Evolutionary conservation across 139 green algal genomes (phyloP).

Genomic region (Bryopsis sp.): DNA sequence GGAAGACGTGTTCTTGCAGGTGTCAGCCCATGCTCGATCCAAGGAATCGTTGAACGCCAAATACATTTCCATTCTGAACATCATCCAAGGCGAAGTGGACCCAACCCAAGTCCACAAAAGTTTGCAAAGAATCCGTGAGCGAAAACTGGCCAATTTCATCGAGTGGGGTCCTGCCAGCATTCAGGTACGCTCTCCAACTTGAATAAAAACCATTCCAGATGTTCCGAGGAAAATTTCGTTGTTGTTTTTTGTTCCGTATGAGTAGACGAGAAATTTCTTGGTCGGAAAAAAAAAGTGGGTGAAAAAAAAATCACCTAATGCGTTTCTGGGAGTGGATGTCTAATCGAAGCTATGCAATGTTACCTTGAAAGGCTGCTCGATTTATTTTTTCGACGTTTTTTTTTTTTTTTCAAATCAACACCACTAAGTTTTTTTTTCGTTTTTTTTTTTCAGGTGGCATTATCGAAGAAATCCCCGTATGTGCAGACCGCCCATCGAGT

Average conservation of each 20-base stretch:
- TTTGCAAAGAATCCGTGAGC: constrained; percentile 91
- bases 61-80: constrained; percentile 99
- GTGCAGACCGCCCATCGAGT: constrained; percentile 78
- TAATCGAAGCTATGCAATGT: too few relatives aligned
- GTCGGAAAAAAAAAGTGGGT: too few relatives aligned
- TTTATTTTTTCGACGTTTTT: too few relatives aligned
- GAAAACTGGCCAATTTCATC: constrained; percentile 92
- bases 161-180: constrained; percentile 95
- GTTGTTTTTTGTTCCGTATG: too few relatives aligned
- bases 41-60: constrained; percentile 61
- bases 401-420: too few relatives aligned
- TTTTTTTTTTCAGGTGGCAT: constrained; percentile 64
- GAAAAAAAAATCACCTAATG: too few relatives aligned
- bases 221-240: too few relatives aligned
- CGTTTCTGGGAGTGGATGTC: too few relatives aligned
- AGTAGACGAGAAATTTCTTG: too few relatives aligned
- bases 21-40: constrained; percentile 65
- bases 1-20: too few relatives aligned
- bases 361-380: too few relatives aligned
- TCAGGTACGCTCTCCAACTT: constrained; percentile 44
- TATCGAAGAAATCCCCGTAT: constrained; percentile 90
- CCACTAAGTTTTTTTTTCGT: too few relatives aligned
- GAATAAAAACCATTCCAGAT: neutral
- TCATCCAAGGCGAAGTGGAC: constrained; percentile 93
- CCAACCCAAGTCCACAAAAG: constrained; percentile 89